Conservation (phyloP, 1,139 yeast genomes). For the Starmera stellimalicola region DNA sequence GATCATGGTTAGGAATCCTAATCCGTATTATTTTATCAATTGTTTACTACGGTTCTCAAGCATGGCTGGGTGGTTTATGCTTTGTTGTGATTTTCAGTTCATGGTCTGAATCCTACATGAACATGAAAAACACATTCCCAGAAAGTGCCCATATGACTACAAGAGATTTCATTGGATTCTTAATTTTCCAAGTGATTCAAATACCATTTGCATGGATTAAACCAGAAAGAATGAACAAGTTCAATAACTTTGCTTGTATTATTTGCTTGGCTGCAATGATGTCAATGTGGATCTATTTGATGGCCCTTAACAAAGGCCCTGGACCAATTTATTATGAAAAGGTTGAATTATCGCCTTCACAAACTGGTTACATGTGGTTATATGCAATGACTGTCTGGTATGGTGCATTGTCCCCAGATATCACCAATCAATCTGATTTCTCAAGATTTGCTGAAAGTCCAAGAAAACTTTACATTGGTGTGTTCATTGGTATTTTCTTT, state of each 20-base stretch:
- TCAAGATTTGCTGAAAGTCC: constrained; percentile 28
- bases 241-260: constrained; percentile 21
- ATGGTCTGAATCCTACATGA: constrained; percentile 21
- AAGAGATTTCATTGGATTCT: constrained; percentile 24
- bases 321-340: constrained; percentile 20
- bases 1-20: constrained; percentile 25
- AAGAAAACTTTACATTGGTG: constrained; percentile 17
- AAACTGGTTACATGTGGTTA: constrained; percentile 23
- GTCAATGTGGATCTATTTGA: constrained; percentile 22
- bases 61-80: constrained; percentile 29
- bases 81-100: constrained; percentile 23
- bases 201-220: constrained; percentile 18
- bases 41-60: constrained; percentile 25
- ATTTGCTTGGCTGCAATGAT: constrained; percentile 23
- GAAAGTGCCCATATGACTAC: constrained; percentile 25
- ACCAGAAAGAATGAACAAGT: constrained; percentile 22
- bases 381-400: constrained; percentile 25
- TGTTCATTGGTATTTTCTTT: constrained; percentile 20
- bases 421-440: constrained; percentile 35
- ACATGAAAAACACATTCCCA: constrained; percentile 27
- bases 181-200: constrained; percentile 22
- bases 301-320: constrained; percentile 20
- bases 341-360: constrained; percentile 11
- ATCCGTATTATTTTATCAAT: constrained; percentile 27
- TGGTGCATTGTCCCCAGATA: constrained; percentile 27